These are phyloP conservation scores for Cladosporium sp. DNA, from an alignment of 2,329 filamentous ascomycete genomes.

Conservation along the genomic window DNA sequence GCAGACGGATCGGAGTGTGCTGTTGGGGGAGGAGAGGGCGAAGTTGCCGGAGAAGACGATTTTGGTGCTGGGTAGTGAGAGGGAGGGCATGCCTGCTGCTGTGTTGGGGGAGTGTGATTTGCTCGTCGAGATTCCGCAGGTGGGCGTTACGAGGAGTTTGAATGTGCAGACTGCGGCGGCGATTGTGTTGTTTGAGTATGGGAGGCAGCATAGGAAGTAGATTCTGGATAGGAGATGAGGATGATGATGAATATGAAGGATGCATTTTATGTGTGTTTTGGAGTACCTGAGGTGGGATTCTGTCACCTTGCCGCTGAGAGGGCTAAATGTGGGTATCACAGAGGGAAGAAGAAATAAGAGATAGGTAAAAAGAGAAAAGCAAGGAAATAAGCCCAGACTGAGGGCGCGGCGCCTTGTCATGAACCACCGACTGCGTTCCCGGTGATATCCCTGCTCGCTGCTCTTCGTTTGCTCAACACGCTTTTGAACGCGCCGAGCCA, in stretches of 20 bases:
- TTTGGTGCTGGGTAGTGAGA: constrained; percentile 48
- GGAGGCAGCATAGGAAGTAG: constrained; percentile 33
- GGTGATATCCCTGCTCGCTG: constrained; percentile 7
- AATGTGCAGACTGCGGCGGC: constrained; percentile 53
- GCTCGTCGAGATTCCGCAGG: constrained; percentile 50
- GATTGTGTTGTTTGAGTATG: constrained; percentile 49
- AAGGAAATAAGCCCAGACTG: not conserved
- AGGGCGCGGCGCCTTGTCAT: not conserved
- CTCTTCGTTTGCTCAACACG: constrained; percentile 59
- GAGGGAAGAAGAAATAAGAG: not conserved
- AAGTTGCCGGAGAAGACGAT: constrained; percentile 31
- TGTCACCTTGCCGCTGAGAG: not conserved
- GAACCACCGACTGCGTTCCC: not conserved
- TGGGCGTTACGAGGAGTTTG: constrained; percentile 49
- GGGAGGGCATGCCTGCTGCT: constrained; percentile 45
- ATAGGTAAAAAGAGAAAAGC: not conserved
- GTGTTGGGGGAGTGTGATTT: constrained; percentile 47
- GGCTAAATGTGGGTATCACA: not conserved
- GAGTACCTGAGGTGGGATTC: no score
- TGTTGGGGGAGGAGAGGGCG: constrained; percentile 36
- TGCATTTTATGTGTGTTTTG: not conserved
- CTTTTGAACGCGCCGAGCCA: constrained; percentile 92
- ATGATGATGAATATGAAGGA: not conserved
- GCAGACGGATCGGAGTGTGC: constrained; percentile 47
- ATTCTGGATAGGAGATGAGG: not conserved